Evolutionary conservation across 148 eudicot genomes (phyloP).

Genomic region (Rhododendron ovatum): DNA sequence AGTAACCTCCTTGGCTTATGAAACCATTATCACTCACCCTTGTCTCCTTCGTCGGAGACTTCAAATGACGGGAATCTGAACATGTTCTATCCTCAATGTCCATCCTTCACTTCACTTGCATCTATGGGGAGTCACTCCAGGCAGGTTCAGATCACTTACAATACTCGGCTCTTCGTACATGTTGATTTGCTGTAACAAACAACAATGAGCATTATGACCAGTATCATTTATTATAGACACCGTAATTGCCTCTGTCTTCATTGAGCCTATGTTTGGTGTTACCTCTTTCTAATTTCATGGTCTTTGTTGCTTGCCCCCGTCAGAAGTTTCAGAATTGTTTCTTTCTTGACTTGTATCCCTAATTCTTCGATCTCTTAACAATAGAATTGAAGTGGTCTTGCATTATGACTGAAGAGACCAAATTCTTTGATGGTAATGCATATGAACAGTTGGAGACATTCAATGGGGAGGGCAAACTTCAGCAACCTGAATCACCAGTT

Average conservation of each 20-base stretch:
- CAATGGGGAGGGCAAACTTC: slow-evolving; percentile 16
- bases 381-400: neutral
- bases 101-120: neutral
- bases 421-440: neutral
- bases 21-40: neutral
- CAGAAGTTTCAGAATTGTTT: neutral
- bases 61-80: neutral
- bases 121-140: neutral
- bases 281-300: neutral
- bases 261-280: neutral
- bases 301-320: neutral
- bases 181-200: neutral
- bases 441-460: slow-evolving; percentile 36
- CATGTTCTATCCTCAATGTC: neutral
- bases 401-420: neutral
- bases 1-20: neutral
- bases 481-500: slow-evolving; percentile 19
- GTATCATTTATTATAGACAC: neutral
- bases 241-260: neutral
- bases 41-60: neutral
- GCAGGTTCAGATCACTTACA: neutral
- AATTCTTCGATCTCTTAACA: neutral
- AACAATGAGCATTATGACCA: neutral
- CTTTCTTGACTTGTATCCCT: neutral
- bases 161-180: neutral